Evolutionary conservation across 371 early-diverging fungal genomes (phyloP), one percentile per base, ranked within the genome.

Genomic region (Haplosporangium sp.): DNA sequence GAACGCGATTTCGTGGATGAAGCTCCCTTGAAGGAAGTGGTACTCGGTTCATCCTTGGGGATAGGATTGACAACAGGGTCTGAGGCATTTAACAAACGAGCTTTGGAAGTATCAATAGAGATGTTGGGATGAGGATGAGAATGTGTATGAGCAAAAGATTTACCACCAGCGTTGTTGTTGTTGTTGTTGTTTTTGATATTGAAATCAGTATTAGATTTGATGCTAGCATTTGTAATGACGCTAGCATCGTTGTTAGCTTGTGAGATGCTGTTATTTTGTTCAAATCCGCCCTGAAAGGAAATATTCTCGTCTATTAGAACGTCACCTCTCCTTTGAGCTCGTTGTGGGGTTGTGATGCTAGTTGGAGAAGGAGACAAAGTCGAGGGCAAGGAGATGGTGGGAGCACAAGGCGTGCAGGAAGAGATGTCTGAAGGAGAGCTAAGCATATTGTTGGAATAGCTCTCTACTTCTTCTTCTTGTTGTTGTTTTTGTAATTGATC

Each of bases 71-170:
- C 40, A 15, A 15, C 55, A 20, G 53, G 19, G 52, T 7, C 37
- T 19, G 55, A 34, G 3, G 20, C 20, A 50, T 63, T 64, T 48
- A 55, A 68, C 67, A 77, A 47, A 55, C 69, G 68, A 47, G 79
- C 62, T 64, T 74, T 79, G 45, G 79, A 74, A 1, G 79, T 74
- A 65, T 79, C 74, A 58, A 74, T 68, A 57, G 74, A 64, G 45
- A 73, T 78, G 42, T 65, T 61, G n/a, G 69, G 45, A 37, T 67
- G 63, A 39, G 63, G 35, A 65, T 56, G 62, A 20, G 34, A 57
- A n/a, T 34, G 53, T 9, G 50, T 44, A 40, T 52, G 27, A 37
- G 27, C 27, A 27, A 27, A 27, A 27, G 27, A 27, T 27, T 39
- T 34, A 34, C 6, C 9, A 39, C 37, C 35, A 44, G 17, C 19